phyloP scores from a whole-genome alignment of 371 early-diverging fungal species.

The Mucor lusitanicus region DNA sequence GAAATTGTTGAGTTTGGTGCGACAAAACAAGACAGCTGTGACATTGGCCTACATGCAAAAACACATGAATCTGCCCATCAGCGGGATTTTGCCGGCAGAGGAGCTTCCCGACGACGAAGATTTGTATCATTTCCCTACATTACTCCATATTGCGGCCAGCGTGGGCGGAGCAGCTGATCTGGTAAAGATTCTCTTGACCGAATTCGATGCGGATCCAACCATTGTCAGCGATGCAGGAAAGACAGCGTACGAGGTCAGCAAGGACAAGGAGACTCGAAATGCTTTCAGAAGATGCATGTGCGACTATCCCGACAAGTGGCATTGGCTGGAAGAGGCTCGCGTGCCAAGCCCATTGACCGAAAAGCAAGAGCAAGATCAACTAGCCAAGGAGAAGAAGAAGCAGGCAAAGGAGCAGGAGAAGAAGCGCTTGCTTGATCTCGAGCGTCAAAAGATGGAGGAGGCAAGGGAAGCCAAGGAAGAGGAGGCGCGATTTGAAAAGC shows the following conservation, averaged over 20 bases:
- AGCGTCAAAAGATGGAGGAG: conserved; percentile 24
- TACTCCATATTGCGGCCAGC: conserved; percentile 70
- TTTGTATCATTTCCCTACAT: conserved; percentile 57
- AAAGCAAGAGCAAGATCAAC: conserved; percentile 71
- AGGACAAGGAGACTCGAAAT: conserved; percentile 76
- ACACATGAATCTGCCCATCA: conserved; percentile 24
- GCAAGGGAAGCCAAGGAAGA: conserved; percentile 41
- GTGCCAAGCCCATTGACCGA: conserved; percentile 81
- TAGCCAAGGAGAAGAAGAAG: conserved; percentile 63
- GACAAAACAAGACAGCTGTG: conserved; percentile 59
- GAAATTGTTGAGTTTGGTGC: conserved; percentile 48
- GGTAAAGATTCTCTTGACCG: conserved; percentile 65
- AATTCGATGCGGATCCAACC: conserved; percentile 81
- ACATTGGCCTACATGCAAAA: conserved; percentile 44
- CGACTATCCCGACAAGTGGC: conserved; percentile 66
- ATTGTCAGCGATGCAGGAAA: conserved; percentile 58
- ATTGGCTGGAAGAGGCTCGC: conserved; percentile 63
- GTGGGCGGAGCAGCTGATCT: conserved; percentile 55
- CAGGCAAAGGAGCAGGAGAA: conserved; percentile 56
- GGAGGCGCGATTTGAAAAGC: conserved; percentile 36
- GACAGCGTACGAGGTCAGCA: conserved; percentile 82
- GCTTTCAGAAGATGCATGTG: conserved; percentile 76
- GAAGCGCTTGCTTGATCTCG: conserved; percentile 39
- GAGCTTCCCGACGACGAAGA: conserved; percentile 38
- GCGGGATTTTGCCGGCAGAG: conserved; percentile 50